phyloP scores from a whole-genome alignment of 805 yeast species.

The Candida adriatica region DNA sequence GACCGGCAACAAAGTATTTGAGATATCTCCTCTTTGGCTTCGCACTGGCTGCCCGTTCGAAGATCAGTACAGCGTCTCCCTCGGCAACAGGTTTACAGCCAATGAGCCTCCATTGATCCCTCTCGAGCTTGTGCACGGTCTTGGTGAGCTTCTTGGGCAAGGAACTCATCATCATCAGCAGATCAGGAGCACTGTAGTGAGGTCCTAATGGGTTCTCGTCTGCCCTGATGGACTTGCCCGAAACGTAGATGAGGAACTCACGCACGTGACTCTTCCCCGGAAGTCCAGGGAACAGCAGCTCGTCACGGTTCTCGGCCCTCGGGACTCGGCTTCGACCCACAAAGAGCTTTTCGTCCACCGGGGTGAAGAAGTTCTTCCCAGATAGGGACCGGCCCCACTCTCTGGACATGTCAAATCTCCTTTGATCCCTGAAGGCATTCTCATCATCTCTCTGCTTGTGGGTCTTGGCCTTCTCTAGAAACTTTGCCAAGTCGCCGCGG shows the following conservation, averaged over 20 bases:
- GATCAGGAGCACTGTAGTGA: slow-evolving; percentile 32
- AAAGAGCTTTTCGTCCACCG: slow-evolving; percentile 20
- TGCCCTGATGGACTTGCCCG: slow-evolving; percentile 18
- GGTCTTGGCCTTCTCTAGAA: slow-evolving; percentile 36
- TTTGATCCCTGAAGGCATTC: slow-evolving; percentile 37
- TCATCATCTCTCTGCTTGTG: slow-evolving; percentile 35
- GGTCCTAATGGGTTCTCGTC: slow-evolving; percentile 34
- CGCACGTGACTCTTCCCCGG: slow-evolving; percentile 10
- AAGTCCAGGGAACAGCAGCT: slow-evolving; percentile 19
- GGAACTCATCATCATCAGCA: slow-evolving; percentile 33
- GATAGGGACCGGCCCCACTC: slow-evolving; percentile 28
- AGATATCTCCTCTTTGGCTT: not conserved
- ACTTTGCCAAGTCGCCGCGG: slow-evolving; percentile 30
- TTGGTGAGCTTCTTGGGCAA: slow-evolving; percentile 28
- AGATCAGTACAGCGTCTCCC: slow-evolving; percentile 32
- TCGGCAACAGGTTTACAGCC: slow-evolving; percentile 20
- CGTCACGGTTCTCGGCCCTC: slow-evolving; percentile 10
- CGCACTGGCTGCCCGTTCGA: slow-evolving; percentile 26
- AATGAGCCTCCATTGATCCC: slow-evolving; percentile 27
- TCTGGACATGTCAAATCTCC: slow-evolving; percentile 41
- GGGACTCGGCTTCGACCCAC: slow-evolving; percentile 8
- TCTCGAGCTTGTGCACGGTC: slow-evolving; percentile 36
- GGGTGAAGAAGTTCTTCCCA: slow-evolving; percentile 34
- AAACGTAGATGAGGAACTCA: slow-evolving; percentile 19
- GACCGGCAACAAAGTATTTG: slow-evolving; percentile 1